These are phyloP conservation scores for Candolleomyces aberdarensis DNA, from an alignment of 768 basidiomycete species.

Conservation along the genomic window DNA sequence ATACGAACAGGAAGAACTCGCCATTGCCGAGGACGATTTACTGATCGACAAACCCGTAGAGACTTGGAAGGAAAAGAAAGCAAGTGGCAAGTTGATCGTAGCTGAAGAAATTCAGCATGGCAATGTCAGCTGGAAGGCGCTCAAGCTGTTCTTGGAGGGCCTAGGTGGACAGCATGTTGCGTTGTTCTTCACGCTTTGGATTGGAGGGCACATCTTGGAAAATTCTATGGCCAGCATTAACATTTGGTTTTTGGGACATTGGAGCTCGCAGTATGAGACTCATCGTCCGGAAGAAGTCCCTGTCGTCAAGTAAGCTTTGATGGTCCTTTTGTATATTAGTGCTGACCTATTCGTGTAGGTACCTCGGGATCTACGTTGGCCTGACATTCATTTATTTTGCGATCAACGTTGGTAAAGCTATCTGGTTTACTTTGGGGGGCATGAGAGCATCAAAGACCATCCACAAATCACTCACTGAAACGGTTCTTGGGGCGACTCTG, in stretches of 20 bases:
- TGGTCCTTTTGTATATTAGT: too few species aligned
- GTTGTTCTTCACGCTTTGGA: conserved; percentile 26
- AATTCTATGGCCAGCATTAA: conserved; percentile 23
- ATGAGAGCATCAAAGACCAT: conserved; percentile 54
- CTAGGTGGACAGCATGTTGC: conserved; percentile 31
- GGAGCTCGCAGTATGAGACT: conserved; percentile 44
- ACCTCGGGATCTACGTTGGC: conserved; percentile 18
- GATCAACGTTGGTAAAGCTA: conserved; percentile 29
- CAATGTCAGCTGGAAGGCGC: conserved; percentile 47
- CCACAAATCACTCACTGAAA: conserved; percentile 47
- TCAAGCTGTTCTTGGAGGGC: conserved; percentile 32
- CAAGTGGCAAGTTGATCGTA: conserved; percentile 53
- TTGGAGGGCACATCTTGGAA: conserved; percentile 18
- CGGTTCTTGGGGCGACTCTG: conserved; percentile 59
- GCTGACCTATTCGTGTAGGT: too few species aligned
- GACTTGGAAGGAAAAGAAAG: conserved; percentile 9
- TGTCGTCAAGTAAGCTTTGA: conserved; percentile 31
- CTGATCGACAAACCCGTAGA: conserved; percentile 23
- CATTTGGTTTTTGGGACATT: conserved; percentile 40
- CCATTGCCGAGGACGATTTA: conserved; percentile 20
- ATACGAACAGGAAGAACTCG: conserved; percentile 1
- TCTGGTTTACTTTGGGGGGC: conserved; percentile 44
- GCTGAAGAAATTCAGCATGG: conserved; percentile 60
- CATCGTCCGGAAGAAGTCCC: conserved; percentile 30
- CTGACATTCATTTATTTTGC: conserved; percentile 10